Base-by-base conservation (phyloP, 345 rosid genomes). In the Isatis tinctoria region DNA sequence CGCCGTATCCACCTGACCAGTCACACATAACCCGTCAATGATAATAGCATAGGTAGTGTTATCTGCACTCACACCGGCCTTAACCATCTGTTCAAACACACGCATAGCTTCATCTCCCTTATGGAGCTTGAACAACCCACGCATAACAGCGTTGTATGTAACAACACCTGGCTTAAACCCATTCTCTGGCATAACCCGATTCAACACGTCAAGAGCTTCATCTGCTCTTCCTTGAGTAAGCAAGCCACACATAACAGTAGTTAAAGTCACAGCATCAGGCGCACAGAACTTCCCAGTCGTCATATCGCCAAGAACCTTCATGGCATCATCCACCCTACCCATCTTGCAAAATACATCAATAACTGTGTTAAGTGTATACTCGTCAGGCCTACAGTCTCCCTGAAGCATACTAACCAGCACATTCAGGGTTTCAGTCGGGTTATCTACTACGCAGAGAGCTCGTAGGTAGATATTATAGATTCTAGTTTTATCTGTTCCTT, bases 271-370 rank as follows among this genome's bases (percentile, higher is more conserved):
- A 53, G 79, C 82, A 84, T 93, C 89, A 2, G 98, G 97, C 12
- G 85, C 70, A 72, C 85, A 84, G 79, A 93, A 90, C 69, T 87
- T 87, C 27, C 98, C 93, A 3, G 43, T 79, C 58, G 77, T 78
- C 96, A 92, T 93, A 78, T 90, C 97, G 70, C 81, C 82, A 61
- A 93, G 76, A 10, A 93, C 83, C 76, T 82, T 83, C 73, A 88
- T 62, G 77, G 93, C 91, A 45, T 90, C 97, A 52, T 88, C 93
- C 10, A 86, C 74, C 57, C 85, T 86, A 10, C 86, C 85, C 82
- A 85, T 81, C 87, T 85, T 90, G 88, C 96, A 89, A 58, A 93
- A 84, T 16, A 96, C 97, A 75, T 90, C 82, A 27, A 90, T 71
- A 30, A 93, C 83, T 0, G 92, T 93, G 79, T 88, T 90, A 49